Conservation (phyloP, 2,329 filamentous ascomycete genomes). For the Cladophialophora yegresii region DNA sequence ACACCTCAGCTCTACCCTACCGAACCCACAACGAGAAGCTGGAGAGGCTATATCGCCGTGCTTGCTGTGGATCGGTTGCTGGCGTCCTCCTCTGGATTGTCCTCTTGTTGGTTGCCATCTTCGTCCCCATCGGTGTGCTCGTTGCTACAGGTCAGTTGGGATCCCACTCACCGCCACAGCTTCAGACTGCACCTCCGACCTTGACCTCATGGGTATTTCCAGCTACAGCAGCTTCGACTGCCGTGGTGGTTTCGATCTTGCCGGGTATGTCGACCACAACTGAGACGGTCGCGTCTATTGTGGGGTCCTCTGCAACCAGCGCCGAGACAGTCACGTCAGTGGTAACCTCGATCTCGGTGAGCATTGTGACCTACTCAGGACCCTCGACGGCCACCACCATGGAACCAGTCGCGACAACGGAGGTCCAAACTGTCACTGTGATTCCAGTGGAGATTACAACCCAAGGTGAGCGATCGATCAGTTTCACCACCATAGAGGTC, state of each 20-base stretch:
- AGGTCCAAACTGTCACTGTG: neutral
- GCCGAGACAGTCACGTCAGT: slow-evolving; percentile 4
- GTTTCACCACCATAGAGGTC: neutral
- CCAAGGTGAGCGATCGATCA: neutral
- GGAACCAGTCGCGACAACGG: slow-evolving; percentile 10
- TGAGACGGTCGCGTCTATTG: neutral
- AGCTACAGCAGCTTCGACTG: neutral
- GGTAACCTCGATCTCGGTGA: slow-evolving; percentile 12
- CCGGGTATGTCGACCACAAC: slow-evolving; percentile 1
- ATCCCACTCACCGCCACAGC: neutral
- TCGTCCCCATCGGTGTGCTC: slow-evolving; percentile 15
- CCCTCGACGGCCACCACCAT: slow-evolving; percentile 1
- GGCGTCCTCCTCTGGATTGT: slow-evolving; percentile 13
- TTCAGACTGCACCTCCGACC: neutral
- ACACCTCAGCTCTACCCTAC: slow-evolving; percentile 11
- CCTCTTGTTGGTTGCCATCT: slow-evolving; percentile 9
- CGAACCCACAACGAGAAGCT: slow-evolving; percentile 8
- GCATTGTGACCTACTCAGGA: slow-evolving; percentile 15
- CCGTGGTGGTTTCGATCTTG: neutral
- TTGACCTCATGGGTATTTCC: neutral
- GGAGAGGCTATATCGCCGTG: slow-evolving; percentile 15
- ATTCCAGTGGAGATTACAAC: neutral
- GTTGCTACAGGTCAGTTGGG: neutral
- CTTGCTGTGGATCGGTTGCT: slow-evolving; percentile 17
- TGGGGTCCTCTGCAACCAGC: neutral